These are phyloP conservation scores for Termitomyces titanicus DNA, from an alignment of 768 basidiomycete species.

Conservation along the genomic window DNA sequence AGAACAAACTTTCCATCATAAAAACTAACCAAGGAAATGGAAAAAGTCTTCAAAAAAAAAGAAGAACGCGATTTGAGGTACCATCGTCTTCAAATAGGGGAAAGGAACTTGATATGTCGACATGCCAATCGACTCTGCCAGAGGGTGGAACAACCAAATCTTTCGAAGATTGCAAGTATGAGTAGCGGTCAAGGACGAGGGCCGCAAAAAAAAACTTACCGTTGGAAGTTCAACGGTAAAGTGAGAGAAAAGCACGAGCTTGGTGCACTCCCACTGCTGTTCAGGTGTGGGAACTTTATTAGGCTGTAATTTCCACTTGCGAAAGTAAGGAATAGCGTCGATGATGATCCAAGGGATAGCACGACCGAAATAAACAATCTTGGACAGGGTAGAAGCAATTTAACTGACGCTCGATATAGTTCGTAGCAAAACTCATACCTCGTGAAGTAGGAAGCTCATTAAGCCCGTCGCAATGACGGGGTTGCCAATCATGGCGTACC, in stretches of 20 bases:
- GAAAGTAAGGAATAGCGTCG: slow-evolving; percentile 92
- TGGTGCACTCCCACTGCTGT: slow-evolving; percentile 96
- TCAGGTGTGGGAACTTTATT: slow-evolving; percentile 72
- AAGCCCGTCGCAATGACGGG: slow-evolving; percentile 91
- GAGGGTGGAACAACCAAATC: slow-evolving; percentile 91
- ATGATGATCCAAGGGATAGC: slow-evolving; percentile 94
- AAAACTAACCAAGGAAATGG: slow-evolving; percentile 77
- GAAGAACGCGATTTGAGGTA: slow-evolving; percentile 79
- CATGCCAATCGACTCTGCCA: slow-evolving; percentile 88
- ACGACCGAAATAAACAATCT: slow-evolving; percentile 97
- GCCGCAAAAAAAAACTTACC: slow-evolving; percentile 39
- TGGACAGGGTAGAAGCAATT: not conserved
- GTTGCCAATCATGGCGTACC: slow-evolving; percentile 86
- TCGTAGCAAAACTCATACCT: slow-evolving; percentile 49
- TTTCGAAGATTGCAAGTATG: slow-evolving; percentile 23
- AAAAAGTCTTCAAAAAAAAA: slow-evolving; percentile 96
- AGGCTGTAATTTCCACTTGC: slow-evolving; percentile 90
- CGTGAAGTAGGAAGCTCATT: slow-evolving; percentile 90
- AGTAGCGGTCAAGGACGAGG: not conserved
- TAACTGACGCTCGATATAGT: not conserved
- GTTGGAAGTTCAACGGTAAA: slow-evolving; percentile 93
- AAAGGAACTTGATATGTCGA: slow-evolving; percentile 91
- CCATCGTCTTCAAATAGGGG: slow-evolving; percentile 65
- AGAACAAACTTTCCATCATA: not conserved
- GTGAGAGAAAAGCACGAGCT: slow-evolving; percentile 89